These are phyloP conservation scores for Fusarium penzigii DNA, from an alignment of 2,329 filamentous ascomycete genomes.

Conservation along the genomic window DNA sequence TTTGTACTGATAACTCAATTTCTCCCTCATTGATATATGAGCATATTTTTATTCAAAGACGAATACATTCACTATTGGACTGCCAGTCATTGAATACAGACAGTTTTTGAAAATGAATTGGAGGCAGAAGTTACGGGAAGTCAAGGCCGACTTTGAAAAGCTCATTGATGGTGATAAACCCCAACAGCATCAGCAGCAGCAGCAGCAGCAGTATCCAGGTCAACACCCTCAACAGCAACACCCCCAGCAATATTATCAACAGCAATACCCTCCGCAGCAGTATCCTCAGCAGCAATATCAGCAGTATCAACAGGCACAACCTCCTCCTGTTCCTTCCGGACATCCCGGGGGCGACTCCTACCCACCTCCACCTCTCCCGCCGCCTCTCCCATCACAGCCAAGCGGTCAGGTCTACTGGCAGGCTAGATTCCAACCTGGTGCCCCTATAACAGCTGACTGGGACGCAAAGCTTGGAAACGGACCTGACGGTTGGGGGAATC, in stretches of 20 bases:
- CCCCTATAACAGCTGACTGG: constrained; percentile 52
- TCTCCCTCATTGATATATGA: neutral
- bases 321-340: neutral
- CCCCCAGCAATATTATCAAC: constrained; percentile 14
- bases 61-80: neutral
- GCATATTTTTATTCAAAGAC: neutral
- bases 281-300: neutral
- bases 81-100: neutral
- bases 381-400: constrained; percentile 15
- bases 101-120: constrained; percentile 32
- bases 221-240: constrained; percentile 25
- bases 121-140: constrained; percentile 40
- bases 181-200: constrained; percentile 21
- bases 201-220: constrained; percentile 21
- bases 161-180: constrained; percentile 26
- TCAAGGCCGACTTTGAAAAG: constrained; percentile 41
- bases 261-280: neutral
- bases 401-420: constrained; percentile 50
- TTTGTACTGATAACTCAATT: neutral
- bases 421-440: constrained; percentile 48
- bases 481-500: constrained; percentile 63
- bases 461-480: constrained; percentile 55
- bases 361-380: constrained; percentile 20
- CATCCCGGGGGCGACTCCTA: neutral
- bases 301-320: too few species aligned